Evolutionary conservation across 192 early-diverging fungal species (phyloP), one percentile per base, ranked within the genome.

Genomic region (Rhizophagus prolifer): DNA sequence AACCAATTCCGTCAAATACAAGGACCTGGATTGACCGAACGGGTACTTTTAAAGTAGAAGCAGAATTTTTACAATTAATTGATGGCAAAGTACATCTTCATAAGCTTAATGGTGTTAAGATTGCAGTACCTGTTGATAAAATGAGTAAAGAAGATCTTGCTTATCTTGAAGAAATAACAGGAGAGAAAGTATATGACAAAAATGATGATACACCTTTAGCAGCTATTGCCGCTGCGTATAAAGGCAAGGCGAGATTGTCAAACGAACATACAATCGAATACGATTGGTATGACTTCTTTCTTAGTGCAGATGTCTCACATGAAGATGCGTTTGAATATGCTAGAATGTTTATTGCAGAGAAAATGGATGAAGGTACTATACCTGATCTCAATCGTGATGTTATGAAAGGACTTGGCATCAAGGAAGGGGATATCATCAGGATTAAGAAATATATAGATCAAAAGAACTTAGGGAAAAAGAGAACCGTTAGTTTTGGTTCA

Each of bases 201-300:
- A 78, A 28, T 30, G 67, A 63, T 30, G 23, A 59, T 28, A 69
- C 70, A 7, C 68, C 82, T 19, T 38, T 74, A 41, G 62, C 50
- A 14, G 69, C 79, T 60, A 59, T 74, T 75, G 26, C 59, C n/a
- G 65, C 68, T 44, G 67, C 59, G n/a, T 34, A 54, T 82, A 79
- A 78, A 58, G 66, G 75, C 78, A 10, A 85, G 79, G 4, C 76
- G 65, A 30, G 77, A 68, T 46, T 81, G 79, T 50, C 83, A 68
- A 74, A 89, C 58, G 83, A 79, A 10, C 66, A 85, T 65, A 87
- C 92, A 79, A 86, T 91, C 58, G 92, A 92, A 46, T 98, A 94
- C 81, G 93, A 99, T 74, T 99, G 97, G 97, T 92, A 92, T 73
- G 95, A 97, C 58, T 97, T 94, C 81, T 91, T 98, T 41, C 86